Base-by-base conservation (phyloP, 768 basidiomycete genomes). In the Leccinum ochraceum region DNA sequence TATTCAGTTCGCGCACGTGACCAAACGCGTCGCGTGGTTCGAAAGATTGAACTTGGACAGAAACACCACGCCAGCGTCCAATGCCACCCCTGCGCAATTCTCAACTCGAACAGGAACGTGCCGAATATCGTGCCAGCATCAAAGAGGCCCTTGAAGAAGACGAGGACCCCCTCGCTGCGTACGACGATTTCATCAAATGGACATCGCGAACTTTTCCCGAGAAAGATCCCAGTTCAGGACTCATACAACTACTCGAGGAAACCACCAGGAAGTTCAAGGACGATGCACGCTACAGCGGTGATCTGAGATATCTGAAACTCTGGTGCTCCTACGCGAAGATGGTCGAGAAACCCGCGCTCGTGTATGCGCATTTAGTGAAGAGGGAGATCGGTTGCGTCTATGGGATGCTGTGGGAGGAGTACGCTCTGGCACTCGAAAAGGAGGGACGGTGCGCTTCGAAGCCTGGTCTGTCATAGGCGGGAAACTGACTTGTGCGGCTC, bases 171-270 rank as follows among this genome's bases (percentile, higher is more conserved):
- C 82, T 98, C 26, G 88, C 90, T 2, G 82, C 88, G 1, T 96
- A 94, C 64, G 83, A 91, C 72, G 81, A 87, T 70, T 97, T 95
- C 75, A 86, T 98, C 55, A 85, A 91, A 62, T 98, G 95, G 92
- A 94, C 89, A 36, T 77, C 88, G 60, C 87, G 93, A 65, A 86
- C 85, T 67, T 95, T 95, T 50, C 79, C 84, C 52, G 87, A 90
- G 53, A 80, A 83, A 50, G 82, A 89, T 67, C 82, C 82, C 0
- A 75, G 79, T 48, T 93, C 90, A 17, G 91, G 92, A 17, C 82
- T 97, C 36, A 70, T 89, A 2, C 89, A 92, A 50, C 75, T 98
- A 6, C 80, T 99, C 17, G 92, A 95, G 66, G 87, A 93, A 67
- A 87, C 90, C 1, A 94, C 94, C 2, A 76, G 85, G 32, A 84